Base-by-base conservation (phyloP, 768 basidiomycete species). In the Mycena leptocephala region DNA sequence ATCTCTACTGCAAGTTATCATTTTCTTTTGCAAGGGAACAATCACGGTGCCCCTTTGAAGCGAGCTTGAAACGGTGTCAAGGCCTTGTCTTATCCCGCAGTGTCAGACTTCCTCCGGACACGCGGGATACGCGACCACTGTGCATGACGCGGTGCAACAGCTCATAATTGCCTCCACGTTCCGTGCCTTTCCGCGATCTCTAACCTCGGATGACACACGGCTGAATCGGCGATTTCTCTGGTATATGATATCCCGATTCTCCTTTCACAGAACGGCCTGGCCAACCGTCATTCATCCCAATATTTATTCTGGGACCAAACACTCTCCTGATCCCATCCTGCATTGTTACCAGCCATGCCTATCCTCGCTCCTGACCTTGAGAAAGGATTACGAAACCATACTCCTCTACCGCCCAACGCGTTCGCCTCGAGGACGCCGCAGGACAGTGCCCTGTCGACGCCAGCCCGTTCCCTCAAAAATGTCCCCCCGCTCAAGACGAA, bases 211-310 rank as follows among this genome's bases (percentile, higher is more conserved):
- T 85, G 35, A 73, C 84, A 33, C 78, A 67, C 73, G 79, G 78
- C 76, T 74, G 79, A 77, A 74, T 86, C 86, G 86, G 87, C 73
- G 84, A 84, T 85, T 83, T 84, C 83, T 86, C 83, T 86, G 85
- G 28, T 79, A 82, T 82, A 85, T 79, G 77, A 81, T 77, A 75
- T 53, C 76, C 80, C 79, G 79, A 78, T 79, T 78, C 82, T 83
- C 83, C 83, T 80, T 83, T 75, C 79, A 24, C 4, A 73, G 65
- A 76, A 79, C 79, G 79, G 72, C 70, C 67, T 75, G 79, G 77
- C 48, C 59, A 48, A 63, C 32, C 62, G 53, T n/a, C n/a, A n/a
- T n/a, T n/a, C n/a, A n/a, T n/a, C n/a, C n/a, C n/a, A n/a, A n/a
- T n/a, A n/a, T n/a, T n/a, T 76, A 76, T 62, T 61, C 75, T 41